These are phyloP conservation scores for Pseudocercospora cruenta DNA, from an alignment of 2,329 filamentous ascomycete genomes.

Conservation along the genomic window DNA sequence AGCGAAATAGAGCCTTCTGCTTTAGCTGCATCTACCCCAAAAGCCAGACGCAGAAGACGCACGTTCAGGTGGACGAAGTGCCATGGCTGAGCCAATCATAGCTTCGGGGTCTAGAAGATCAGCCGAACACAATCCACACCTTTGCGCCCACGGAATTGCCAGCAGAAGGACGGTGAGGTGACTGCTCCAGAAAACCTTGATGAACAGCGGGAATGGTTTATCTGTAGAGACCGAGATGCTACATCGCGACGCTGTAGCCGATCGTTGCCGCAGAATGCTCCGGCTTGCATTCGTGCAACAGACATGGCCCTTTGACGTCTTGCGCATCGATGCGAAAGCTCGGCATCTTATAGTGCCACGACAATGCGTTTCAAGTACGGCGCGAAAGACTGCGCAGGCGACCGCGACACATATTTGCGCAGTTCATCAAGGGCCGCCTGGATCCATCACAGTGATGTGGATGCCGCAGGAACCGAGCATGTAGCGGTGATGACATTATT, in stretches of 20 bases:
- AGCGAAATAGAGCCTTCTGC: slow-evolving; percentile 18
- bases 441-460: background rate
- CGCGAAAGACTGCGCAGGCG: background rate
- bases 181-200: slow-evolving; percentile 14
- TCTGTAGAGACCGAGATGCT: background rate
- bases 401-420: background rate
- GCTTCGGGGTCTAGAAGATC: slow-evolving; percentile 16
- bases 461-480: background rate
- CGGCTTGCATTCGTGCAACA: slow-evolving; percentile 9
- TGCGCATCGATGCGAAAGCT: slow-evolving; percentile 5
- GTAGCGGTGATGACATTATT: slow-evolving; percentile 1
- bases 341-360: slow-evolving; percentile 4
- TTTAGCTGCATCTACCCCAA: slow-evolving; percentile 25
- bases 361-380: slow-evolving; percentile 10
- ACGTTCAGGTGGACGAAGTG: slow-evolving; percentile 16
- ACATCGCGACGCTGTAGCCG: slow-evolving; percentile 3
- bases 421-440: background rate
- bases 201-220: slow-evolving; percentile 11
- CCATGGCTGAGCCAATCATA: slow-evolving; percentile 21
- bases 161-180: slow-evolving; percentile 10
- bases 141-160: slow-evolving; percentile 12
- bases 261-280: slow-evolving; percentile 12
- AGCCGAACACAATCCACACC: slow-evolving; percentile 15
- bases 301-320: slow-evolving; percentile 3
- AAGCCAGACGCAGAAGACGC: slow-evolving; percentile 21